Percentiles rank a stretch among this genome's conserved stretches.
Evolutionary conservation across 2,329 filamentous ascomycete genomes (phyloP).

Genomic region (Aspergillus brunneoviolaceus): DNA sequence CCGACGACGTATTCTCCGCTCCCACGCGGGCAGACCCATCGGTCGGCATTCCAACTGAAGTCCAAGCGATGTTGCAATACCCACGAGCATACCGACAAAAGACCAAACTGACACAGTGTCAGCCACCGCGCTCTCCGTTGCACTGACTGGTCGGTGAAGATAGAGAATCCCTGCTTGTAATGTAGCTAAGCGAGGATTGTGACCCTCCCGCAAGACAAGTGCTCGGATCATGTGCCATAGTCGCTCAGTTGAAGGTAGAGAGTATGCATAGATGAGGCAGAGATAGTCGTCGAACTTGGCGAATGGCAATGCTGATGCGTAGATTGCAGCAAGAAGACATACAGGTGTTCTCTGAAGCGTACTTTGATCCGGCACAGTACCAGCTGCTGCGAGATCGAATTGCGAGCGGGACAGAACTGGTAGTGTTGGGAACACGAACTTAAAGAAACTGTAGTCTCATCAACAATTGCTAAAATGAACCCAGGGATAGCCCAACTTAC

Average conservation of each 20-base stretch:
- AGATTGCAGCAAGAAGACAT: conserved; percentile 33
- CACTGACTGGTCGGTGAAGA: conserved; percentile 27
- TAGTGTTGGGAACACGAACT: too few relatives aligned
- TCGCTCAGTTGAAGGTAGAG: conserved; percentile 23
- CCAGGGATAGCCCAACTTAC: too few relatives aligned
- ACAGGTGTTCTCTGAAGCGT: conserved; percentile 20
- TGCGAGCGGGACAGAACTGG: too few relatives aligned
- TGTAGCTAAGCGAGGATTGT: conserved; percentile 32
- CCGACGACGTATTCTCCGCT: conserved; percentile 39
- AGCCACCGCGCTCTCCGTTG: conserved; percentile 24
- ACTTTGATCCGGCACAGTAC: too few relatives aligned
- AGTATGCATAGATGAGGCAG: conserved; percentile 30
- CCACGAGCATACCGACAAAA: conserved; percentile 37
- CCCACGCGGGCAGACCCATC: conserved; percentile 41
- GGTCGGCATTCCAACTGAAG: conserved; percentile 39
- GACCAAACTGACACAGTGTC: conserved; percentile 40
- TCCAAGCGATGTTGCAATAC: conserved; percentile 34
- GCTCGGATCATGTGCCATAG: conserved; percentile 35
- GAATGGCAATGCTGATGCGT: conserved; percentile 35
- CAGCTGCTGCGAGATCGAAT: too few relatives aligned
- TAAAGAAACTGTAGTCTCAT: too few relatives aligned
- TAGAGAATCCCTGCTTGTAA: conserved; percentile 35
- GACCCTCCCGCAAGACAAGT: conserved; percentile 32
- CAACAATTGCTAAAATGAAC: too few relatives aligned
- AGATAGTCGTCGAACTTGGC: conserved; percentile 32